Conservation (phyloP, 2,329 filamentous ascomycete species). For the Claviceps digitariae region DNA sequence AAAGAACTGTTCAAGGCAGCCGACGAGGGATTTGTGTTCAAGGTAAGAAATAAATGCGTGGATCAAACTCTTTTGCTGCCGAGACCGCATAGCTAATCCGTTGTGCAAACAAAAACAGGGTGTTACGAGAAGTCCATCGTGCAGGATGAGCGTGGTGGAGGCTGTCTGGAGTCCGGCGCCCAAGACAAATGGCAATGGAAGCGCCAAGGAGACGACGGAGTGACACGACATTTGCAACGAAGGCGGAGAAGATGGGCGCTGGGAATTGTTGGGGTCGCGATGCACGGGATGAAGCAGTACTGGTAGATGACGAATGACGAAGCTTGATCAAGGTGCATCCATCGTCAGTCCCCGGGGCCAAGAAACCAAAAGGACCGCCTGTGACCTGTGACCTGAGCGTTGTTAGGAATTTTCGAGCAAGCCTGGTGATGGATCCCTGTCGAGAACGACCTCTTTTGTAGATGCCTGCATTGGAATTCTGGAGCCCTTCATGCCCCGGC, state of each 20-base stretch:
- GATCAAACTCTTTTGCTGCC: not conserved
- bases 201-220: not conserved
- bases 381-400: no score
- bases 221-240: not conserved
- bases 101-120: conserved; percentile 21
- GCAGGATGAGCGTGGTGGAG: conserved; percentile 35
- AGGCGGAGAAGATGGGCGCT: not conserved
- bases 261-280: not conserved
- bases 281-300: no score
- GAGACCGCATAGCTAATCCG: not conserved
- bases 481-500: no score
- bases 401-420: no score
- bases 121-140: conserved; percentile 25
- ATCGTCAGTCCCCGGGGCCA: no score
- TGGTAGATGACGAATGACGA: no score
- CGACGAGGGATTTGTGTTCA: conserved; percentile 29
- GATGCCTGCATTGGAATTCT: no score
- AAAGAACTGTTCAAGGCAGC: conserved; percentile 28
- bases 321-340: no score
- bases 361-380: no score
- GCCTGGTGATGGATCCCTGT: no score
- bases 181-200: not conserved
- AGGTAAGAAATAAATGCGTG: conserved; percentile 14
- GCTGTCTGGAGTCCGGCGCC: conserved; percentile 27
- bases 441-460: no score